A percentile compares a stretch with the other conserved stretches of the same genome.
Evolutionary conservation across 768 basidiomycete species (phyloP).

Genomic region (Coprinopsis strossmayeri): DNA sequence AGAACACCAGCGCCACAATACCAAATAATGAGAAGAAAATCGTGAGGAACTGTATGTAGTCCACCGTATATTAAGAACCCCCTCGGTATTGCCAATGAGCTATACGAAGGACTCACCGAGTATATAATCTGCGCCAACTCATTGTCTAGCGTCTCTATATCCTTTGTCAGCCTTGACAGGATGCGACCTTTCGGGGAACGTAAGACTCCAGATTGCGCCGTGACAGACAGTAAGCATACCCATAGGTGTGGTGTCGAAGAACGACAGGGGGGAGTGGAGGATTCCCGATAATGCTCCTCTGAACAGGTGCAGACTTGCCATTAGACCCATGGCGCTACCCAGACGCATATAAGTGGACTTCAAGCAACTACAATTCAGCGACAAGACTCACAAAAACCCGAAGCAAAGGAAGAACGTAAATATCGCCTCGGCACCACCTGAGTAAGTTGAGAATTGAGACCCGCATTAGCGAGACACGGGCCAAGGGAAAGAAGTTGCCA

Average conservation of each 20-base stretch:
- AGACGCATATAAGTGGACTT: too few species aligned
- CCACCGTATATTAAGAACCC: neutral
- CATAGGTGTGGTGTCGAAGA: conserved; percentile 69
- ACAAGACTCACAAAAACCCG: conserved; percentile 37
- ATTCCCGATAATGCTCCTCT: conserved; percentile 47
- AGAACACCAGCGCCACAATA: conserved; percentile 52
- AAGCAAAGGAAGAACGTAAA: conserved; percentile 43
- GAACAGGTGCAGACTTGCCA: conserved; percentile 44
- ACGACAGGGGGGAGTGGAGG: conserved; percentile 52
- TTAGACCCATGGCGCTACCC: conserved; percentile 25
- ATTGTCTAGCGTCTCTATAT: conserved; percentile 51
- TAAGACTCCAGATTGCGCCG: neutral
- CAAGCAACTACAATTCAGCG: too few species aligned
- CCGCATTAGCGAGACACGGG: too few species aligned
- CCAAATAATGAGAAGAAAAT: conserved; percentile 42
- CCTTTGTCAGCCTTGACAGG: conserved; percentile 50
- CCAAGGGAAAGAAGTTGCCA: too few species aligned
- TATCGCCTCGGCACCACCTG: conserved; percentile 42
- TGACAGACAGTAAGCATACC: conserved; percentile 26
- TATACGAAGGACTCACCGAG: conserved; percentile 27
- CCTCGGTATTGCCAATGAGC: too few species aligned
- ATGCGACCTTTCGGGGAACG: conserved; percentile 39
- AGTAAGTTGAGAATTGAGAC: too few species aligned
- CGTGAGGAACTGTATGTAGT: conserved; percentile 26
- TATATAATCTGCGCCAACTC: conserved; percentile 37